Base-by-base conservation (phyloP, 768 basidiomycete genomes). In the Leccinum imitatum region DNA sequence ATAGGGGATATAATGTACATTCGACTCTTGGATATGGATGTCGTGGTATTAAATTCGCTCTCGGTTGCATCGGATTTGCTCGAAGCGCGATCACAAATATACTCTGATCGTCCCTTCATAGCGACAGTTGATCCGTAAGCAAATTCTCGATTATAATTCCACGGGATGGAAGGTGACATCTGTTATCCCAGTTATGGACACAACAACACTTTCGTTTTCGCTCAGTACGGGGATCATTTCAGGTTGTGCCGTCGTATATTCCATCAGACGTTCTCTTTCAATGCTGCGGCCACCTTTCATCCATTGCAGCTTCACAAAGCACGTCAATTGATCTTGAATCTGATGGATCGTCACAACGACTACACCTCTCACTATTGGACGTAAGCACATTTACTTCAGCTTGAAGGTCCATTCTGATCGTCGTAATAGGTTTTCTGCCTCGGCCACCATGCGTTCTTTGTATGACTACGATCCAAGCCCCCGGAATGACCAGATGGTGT, bases 81-180 rank as follows among this genome's bases (percentile, higher is more conserved):
- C 37, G 81, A 83, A 50, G 72, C 74, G 50, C 76, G 81, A 10
- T 78, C 80, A 2, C 67, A 69, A 11, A 76, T 80, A 31, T 83
- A 84, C 62, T 83, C 83, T 9, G 78, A 81, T 68, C 79, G 85
- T 6, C 84, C 85, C 1, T 54, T 53, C 50, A 56, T 71, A 44
- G 64, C 67, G 0, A 63, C 60, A 23, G 17, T 62, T 15, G 21
- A 53, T 23, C 59, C 59, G 65, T 69, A 56, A 67, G 65, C 59
- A 31, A 11, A 53, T 44, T 17, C 17, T 1, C 21, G 9, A 35
- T n/a, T 19, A 5, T n/a, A 15, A 44, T 10, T 0, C 2, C 11
- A 15, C 14, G 6, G 14, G 15, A 15, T 19, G 3, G 25, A 50
- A 2, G 10, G 5, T 39, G 27, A 51, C 21, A 13, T 14, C 9